A percentile compares a stretch with the other conserved stretches of the same genome.
phyloP scores from a whole-genome alignment of 2,329 filamentous ascomycete genomes.

The Zasmidium angulare region DNA sequence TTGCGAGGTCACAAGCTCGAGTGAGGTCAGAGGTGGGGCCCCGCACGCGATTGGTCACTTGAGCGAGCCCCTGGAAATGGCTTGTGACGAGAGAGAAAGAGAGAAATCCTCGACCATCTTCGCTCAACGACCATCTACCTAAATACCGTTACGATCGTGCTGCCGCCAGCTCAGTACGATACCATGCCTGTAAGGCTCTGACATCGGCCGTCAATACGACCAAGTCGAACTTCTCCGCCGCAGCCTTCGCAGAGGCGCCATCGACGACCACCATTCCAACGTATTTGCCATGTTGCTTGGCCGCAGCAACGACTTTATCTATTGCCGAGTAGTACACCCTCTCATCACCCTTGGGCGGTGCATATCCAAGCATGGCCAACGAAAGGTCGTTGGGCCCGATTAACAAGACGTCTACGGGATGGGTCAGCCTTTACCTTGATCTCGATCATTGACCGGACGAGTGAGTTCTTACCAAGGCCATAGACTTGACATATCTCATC shows the following conservation, averaged over 20 bases:
- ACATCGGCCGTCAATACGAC: slow-evolving; percentile 35
- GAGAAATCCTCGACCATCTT: too few species aligned
- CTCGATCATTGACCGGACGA: not conserved
- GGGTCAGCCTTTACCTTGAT: slow-evolving; percentile 20
- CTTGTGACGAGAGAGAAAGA: too few species aligned
- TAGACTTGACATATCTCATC: slow-evolving; percentile 52
- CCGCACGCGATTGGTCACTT: not conserved
- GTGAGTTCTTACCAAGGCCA: slow-evolving; percentile 44
- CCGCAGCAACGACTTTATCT: slow-evolving; percentile 54
- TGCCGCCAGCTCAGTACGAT: slow-evolving; percentile 10
- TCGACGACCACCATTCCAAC: slow-evolving; percentile 55
- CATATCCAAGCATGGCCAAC: slow-evolving; percentile 52
- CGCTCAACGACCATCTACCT: too few species aligned
- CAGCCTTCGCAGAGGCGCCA: slow-evolving; percentile 47
- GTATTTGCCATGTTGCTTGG: slow-evolving; percentile 64
- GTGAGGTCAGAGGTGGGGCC: not conserved
- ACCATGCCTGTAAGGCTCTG: slow-evolving; percentile 31
- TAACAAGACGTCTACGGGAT: slow-evolving; percentile 37
- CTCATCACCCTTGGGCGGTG: slow-evolving; percentile 42
- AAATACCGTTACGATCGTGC: not conserved
- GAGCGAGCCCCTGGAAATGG: not conserved
- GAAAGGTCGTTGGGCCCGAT: slow-evolving; percentile 58
- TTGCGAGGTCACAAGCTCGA: not conserved
- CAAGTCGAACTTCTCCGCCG: slow-evolving; percentile 53
- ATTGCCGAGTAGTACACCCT: slow-evolving; percentile 50